phyloP scores from a whole-genome alignment of 306 rosid species.

The Cucurbita ficifolia region DNA sequence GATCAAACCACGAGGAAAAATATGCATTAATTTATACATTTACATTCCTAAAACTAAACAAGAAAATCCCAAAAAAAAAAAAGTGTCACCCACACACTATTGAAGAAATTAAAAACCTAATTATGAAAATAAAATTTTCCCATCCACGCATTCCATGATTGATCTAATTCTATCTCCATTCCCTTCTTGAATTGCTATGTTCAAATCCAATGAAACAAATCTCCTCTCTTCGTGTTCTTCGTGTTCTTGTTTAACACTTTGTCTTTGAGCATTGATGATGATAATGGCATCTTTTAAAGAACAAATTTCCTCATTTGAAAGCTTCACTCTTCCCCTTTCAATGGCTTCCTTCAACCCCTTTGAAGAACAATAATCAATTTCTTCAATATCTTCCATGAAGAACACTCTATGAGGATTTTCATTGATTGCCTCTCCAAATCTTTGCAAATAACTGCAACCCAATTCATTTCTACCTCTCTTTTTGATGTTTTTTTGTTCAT shows the following conservation, averaged over 20 bases:
- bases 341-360: slow-evolving; percentile 56
- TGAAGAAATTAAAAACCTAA: slow-evolving; percentile 1
- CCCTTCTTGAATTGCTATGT: slow-evolving; percentile 40
- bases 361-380: slow-evolving; percentile 38
- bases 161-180: slow-evolving; percentile 4
- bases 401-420: slow-evolving; percentile 78
- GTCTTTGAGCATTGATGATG: slow-evolving; percentile 42
- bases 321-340: slow-evolving; percentile 34
- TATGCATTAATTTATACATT: slow-evolving; percentile 1
- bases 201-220: slow-evolving; percentile 32
- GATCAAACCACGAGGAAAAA: not conserved
- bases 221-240: not conserved
- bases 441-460: slow-evolving; percentile 39
- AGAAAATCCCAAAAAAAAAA: no score
- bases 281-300: slow-evolving; percentile 67
- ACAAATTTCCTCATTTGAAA: slow-evolving; percentile 36
- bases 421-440: slow-evolving; percentile 61
- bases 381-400: slow-evolving; percentile 60
- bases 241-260: slow-evolving; percentile 13
- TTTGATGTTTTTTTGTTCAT: slow-evolving; percentile 18
- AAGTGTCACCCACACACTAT: slow-evolving; percentile 18
- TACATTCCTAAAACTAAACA: not conserved
- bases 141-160: slow-evolving; percentile 51
- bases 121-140: slow-evolving; percentile 27
- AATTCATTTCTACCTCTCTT: slow-evolving; percentile 40